phyloP scores from a whole-genome alignment of 495 filamentous ascomycete species.

The Parmelia sp. region DNA sequence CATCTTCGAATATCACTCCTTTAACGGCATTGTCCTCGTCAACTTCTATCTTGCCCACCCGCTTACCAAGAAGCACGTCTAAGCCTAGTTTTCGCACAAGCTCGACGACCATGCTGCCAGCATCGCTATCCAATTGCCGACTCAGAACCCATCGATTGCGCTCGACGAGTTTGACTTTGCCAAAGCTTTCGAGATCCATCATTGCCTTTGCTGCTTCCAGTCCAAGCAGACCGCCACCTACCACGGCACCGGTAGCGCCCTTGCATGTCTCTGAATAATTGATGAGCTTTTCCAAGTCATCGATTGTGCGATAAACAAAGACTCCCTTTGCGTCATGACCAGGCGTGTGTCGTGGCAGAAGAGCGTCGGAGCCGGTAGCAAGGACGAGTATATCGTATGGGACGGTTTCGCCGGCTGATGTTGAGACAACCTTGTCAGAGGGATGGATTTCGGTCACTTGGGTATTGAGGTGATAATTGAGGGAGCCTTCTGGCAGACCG shows the following conservation, averaged over 20 bases:
- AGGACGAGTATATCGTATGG: slow-evolving; percentile 83
- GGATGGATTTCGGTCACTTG: slow-evolving; percentile 65
- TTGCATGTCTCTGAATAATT: slow-evolving; percentile 58
- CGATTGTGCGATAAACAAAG: slow-evolving; percentile 91
- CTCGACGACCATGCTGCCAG: slow-evolving; percentile 76
- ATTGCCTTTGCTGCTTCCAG: slow-evolving; percentile 94
- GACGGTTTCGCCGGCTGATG: slow-evolving; percentile 64
- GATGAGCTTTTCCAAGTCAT: slow-evolving; percentile 78
- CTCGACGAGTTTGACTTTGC: slow-evolving; percentile 76
- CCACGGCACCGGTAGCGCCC: slow-evolving; percentile 67
- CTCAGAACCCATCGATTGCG: slow-evolving; percentile 84
- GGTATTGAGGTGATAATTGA: slow-evolving; percentile 82
- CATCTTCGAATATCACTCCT: slow-evolving; percentile 79
- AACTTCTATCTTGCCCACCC: slow-evolving; percentile 66
- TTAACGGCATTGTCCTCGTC: slow-evolving; percentile 60
- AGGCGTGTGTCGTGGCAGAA: slow-evolving; percentile 73
- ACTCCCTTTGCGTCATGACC: slow-evolving; percentile 81
- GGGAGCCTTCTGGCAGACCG: slow-evolving; percentile 52
- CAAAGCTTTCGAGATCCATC: slow-evolving; percentile 78
- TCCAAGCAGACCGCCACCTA: slow-evolving; percentile 86
- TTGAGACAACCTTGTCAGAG: slow-evolving; percentile 57
- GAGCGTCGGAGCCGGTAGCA: slow-evolving; percentile 85
- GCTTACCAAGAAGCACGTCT: slow-evolving; percentile 74
- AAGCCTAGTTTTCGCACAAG: slow-evolving; percentile 76
- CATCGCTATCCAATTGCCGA: slow-evolving; percentile 80